A percentile compares a stretch with the other conserved stretches of the same genome.
Evolutionary conservation across 306 rosid genomes (phyloP).

Genomic region (Sphenostylis stenocarpa): DNA sequence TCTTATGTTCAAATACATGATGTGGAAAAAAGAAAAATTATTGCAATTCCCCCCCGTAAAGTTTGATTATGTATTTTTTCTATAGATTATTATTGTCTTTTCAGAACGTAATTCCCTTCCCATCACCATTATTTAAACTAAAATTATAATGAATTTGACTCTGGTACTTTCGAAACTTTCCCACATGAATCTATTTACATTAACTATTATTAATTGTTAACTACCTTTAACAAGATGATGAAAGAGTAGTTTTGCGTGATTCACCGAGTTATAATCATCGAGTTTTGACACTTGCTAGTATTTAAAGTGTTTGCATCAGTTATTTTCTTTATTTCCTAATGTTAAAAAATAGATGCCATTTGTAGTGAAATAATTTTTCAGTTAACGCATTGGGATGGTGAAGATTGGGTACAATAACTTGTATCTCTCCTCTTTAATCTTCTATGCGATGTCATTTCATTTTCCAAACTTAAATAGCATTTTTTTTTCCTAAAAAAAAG

Average conservation of each 20-base stretch:
- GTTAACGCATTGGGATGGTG: not conserved
- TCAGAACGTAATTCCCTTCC: too few relatives aligned
- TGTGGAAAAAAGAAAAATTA: not conserved
- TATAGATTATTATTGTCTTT: not conserved
- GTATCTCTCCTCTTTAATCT: not conserved
- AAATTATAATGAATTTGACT: not conserved
- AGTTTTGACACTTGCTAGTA: not conserved
- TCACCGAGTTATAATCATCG: not conserved
- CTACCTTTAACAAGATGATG: not conserved
- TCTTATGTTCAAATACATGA: not conserved
- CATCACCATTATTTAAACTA: not conserved
- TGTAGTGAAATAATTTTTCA: not conserved
- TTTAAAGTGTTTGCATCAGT: not conserved
- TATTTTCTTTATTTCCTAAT: not conserved
- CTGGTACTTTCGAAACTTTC: not conserved
- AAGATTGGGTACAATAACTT: not conserved
- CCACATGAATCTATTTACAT: not conserved
- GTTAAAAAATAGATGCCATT: not conserved
- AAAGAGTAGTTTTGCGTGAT: not conserved
- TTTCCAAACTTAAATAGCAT: not conserved
- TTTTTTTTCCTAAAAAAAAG: not conserved
- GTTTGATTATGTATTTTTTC: not conserved
- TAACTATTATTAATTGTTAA: not conserved
- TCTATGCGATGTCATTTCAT: not conserved
- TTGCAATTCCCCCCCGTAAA: not conserved